These are phyloP conservation scores for Coemansia asiatica DNA, from an alignment of 192 early-diverging fungal genomes.

Conservation along the genomic window DNA sequence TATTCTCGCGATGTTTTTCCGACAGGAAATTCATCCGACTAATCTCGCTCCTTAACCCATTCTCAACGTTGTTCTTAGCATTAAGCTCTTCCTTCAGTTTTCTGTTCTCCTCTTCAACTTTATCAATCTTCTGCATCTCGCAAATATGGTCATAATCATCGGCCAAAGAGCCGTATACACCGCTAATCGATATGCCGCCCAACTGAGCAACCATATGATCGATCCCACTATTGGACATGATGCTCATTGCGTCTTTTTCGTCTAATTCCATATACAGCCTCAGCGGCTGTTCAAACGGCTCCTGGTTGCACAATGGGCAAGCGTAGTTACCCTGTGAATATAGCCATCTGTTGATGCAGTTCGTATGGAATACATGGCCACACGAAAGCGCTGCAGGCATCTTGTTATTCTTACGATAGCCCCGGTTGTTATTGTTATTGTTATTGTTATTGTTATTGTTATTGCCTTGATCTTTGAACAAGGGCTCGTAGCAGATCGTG, in stretches of 20 bases:
- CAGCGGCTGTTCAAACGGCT: background rate
- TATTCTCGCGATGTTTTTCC: background rate
- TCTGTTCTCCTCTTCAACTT: background rate
- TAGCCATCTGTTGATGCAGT: slow-evolving; percentile 10
- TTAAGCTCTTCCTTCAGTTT: background rate
- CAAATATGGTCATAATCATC: background rate
- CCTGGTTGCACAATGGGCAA: background rate
- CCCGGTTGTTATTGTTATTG: background rate
- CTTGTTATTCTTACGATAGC: background rate
- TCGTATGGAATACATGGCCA: slow-evolving; percentile 8
- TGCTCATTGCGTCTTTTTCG: background rate
- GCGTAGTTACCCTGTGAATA: background rate
- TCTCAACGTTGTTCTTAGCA: background rate
- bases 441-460: background rate
- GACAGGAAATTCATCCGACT: background rate
- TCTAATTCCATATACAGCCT: background rate
- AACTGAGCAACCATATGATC: background rate
- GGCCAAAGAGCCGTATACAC: background rate
- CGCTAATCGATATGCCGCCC: background rate
- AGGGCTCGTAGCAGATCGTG: slow-evolving; percentile 16
- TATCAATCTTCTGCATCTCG: background rate
- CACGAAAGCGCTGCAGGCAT: slow-evolving; percentile 18
- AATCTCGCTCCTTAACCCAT: background rate
- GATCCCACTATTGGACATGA: background rate
- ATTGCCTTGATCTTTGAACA: slow-evolving; percentile 6